A percentile compares a stretch with the other conserved stretches of the same genome.
Evolutionary conservation across 345 rosid genomes (phyloP).

Genomic region (Laguncularia racemosa): DNA sequence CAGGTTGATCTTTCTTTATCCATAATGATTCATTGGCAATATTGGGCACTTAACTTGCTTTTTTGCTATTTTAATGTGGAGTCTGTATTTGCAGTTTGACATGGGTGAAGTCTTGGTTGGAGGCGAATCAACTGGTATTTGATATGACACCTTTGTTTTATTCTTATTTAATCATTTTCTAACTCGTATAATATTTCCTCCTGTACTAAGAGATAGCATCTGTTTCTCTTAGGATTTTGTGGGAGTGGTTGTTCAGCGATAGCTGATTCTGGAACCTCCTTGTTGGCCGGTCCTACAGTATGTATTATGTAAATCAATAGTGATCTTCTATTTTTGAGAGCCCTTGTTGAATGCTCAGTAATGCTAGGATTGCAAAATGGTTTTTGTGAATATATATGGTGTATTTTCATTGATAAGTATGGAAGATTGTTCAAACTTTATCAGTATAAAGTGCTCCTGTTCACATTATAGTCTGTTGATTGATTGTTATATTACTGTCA

Average conservation of each 20-base stretch:
- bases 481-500: too few relatives aligned
- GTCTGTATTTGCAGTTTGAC: constrained; percentile 41
- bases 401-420: too few relatives aligned
- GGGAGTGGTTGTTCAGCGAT: constrained; percentile 62
- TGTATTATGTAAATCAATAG: constrained; percentile 5
- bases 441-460: too few relatives aligned
- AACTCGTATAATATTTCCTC: not conserved
- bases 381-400: too few relatives aligned
- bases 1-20: constrained; percentile 39
- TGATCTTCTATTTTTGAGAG: not conserved
- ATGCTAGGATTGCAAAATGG: too few relatives aligned
- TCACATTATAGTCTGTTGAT: too few relatives aligned
- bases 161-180: not conserved
- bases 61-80: not conserved
- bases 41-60: not conserved
- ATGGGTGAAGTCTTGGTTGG: constrained; percentile 78
- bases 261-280: constrained; percentile 92
- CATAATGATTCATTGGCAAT: not conserved
- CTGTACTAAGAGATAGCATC: not conserved
- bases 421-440: too few relatives aligned
- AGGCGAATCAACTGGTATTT: constrained; percentile 76
- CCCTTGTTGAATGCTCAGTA: too few relatives aligned
- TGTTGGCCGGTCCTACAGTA: constrained; percentile 87
- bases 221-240: constrained; percentile 44
- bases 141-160: not conserved